phyloP scores from a whole-genome alignment of 2,329 filamentous ascomycete species.

The Alternaria tenuissima region DNA sequence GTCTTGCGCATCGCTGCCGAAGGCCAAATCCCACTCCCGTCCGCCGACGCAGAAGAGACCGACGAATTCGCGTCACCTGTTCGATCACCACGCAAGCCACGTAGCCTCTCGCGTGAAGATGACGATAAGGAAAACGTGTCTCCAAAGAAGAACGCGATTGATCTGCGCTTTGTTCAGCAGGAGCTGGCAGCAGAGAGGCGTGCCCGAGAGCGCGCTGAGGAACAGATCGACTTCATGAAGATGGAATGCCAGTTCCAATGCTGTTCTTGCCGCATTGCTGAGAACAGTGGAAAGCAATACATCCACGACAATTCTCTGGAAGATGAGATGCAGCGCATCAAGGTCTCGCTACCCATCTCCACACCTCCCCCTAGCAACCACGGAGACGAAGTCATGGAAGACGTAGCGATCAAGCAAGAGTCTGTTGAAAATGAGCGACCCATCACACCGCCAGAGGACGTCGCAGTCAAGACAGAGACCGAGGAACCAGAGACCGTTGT shows the following conservation, averaged over 20 bases:
- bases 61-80: slow-evolving; percentile 71
- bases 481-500: slow-evolving; percentile 33
- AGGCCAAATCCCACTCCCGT: slow-evolving; percentile 71
- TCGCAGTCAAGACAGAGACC: background rate
- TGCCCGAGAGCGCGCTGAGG: slow-evolving; percentile 72
- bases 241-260: slow-evolving; percentile 75
- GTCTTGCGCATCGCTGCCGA: slow-evolving; percentile 76
- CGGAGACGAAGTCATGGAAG: slow-evolving; percentile 53
- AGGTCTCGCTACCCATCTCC: slow-evolving; percentile 62
- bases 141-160: slow-evolving; percentile 55
- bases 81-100: slow-evolving; percentile 58
- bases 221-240: slow-evolving; percentile 78
- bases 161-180: slow-evolving; percentile 59
- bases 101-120: slow-evolving; percentile 54
- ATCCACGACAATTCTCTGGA: slow-evolving; percentile 49
- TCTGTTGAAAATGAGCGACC: slow-evolving; percentile 26
- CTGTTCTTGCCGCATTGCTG: slow-evolving; percentile 65
- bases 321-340: slow-evolving; percentile 49
- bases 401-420: slow-evolving; percentile 35
- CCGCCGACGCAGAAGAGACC: slow-evolving; percentile 58
- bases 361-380: slow-evolving; percentile 71
- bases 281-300: slow-evolving; percentile 50
- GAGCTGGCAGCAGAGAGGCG: slow-evolving; percentile 63
- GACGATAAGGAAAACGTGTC: slow-evolving; percentile 58
- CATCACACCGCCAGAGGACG: slow-evolving; percentile 33